phyloP scores from a whole-genome alignment of 768 basidiomycete genomes.

The Termitomyces titanicus region DNA sequence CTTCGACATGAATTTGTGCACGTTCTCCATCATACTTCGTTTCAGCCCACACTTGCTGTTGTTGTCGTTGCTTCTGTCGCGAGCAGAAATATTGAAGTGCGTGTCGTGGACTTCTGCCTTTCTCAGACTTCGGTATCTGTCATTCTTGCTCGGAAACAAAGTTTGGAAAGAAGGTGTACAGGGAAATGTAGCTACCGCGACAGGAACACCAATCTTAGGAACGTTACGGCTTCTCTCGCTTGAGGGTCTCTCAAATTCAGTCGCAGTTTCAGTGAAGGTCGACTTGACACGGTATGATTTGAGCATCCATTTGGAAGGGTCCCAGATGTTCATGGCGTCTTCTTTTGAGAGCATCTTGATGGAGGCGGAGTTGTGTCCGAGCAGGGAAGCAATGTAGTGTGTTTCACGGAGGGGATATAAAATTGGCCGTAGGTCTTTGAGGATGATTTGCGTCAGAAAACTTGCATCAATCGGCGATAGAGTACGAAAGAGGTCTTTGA shows the following conservation, averaged over 20 bases:
- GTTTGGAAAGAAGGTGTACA: neutral
- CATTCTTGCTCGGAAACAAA: neutral
- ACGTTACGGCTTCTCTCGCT: slow-evolving; percentile 22
- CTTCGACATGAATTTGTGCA: slow-evolving; percentile 85
- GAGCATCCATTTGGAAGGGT: slow-evolving; percentile 51
- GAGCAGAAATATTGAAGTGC: slow-evolving; percentile 43
- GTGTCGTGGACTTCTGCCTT: slow-evolving; percentile 60
- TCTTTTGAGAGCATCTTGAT: slow-evolving; percentile 53
- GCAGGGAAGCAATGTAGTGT: slow-evolving; percentile 48
- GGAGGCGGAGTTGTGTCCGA: slow-evolving; percentile 53
- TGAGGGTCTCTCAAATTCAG: slow-evolving; percentile 33
- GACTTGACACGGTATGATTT: slow-evolving; percentile 52
- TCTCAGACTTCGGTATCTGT: slow-evolving; percentile 80
- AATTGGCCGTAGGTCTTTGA: slow-evolving; percentile 81
- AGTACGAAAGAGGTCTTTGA: slow-evolving; percentile 55
- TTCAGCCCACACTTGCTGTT: slow-evolving; percentile 70
- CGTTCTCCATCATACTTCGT: slow-evolving; percentile 95
- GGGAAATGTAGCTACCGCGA: slow-evolving; percentile 43
- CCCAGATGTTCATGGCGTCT: slow-evolving; percentile 73
- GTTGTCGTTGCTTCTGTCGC: slow-evolving; percentile 14
- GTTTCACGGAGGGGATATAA: slow-evolving; percentile 61
- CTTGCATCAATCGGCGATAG: slow-evolving; percentile 62
- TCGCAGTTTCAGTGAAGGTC: slow-evolving; percentile 54
- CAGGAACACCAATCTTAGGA: slow-evolving; percentile 55
- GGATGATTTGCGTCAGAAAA: slow-evolving; percentile 80